Evolutionary conservation across 2,329 filamentous ascomycete species (phyloP), one percentile per base, ranked within the genome.

Genomic region (Fonsecaea pedrosoi): DNA sequence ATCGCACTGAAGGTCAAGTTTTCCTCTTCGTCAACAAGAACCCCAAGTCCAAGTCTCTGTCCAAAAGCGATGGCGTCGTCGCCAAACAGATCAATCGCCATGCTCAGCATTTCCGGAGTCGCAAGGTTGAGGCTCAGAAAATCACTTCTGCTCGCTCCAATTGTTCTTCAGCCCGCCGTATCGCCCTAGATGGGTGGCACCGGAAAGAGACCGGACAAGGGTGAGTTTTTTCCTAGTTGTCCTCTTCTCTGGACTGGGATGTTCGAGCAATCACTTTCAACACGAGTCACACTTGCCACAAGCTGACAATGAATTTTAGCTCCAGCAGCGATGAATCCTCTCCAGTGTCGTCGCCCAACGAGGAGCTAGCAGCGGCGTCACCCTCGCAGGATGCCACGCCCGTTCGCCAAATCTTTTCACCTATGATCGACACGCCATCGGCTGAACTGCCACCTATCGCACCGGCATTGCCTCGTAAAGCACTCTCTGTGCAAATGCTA

Each of bases 1-100:
- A 67, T 34, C 54, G 62, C 40, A 53, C 63, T 30, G 40, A 65
- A 40, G 58, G 57, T 13, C 66, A 60, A 30, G 64, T 62, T 9
- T 71, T 69, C 58, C 67, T 71, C 35, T 71, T 71, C 60, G 67
- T 71, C 34, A 71, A 71, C 62, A 71, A 71, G 56, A 67, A 64
- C 35, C 65, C 64, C 37, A 69, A 67, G 54, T 71, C 69, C 10
- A 71, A 71, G 40, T 71, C 69, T 32, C 60, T 71, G 12, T 71
- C 69, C 30, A 69, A 68, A 61, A 69, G 66, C 56, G 69, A 71
- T 60, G 67, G 69, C 54, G 60, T 50, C 25, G 50, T 66, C 12
- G 69, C 69, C 32, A 69, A 69, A 69, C 61, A 65, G 54, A 71
- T 71, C 54, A 71, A 71, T 55, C 67, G 69, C 59, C 69, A 71